Evolutionary conservation across 306 rosid genomes (phyloP).

Genomic region (Astragalus membranaceus): DNA sequence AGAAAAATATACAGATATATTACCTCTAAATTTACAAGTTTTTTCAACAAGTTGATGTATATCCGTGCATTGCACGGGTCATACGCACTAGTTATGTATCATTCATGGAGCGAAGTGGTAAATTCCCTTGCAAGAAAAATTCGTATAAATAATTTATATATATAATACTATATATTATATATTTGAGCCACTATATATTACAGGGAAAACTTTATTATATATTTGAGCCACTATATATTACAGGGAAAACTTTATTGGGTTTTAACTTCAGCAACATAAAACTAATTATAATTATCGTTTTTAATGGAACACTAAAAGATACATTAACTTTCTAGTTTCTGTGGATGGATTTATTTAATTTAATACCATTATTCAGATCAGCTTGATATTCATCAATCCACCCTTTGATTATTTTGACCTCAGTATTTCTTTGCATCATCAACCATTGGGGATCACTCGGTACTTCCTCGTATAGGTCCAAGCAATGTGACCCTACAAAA

Average conservation of each 20-base stretch:
- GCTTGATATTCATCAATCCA: constrained; percentile 41
- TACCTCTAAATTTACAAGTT: too few species aligned
- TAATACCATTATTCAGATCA: constrained; percentile 7
- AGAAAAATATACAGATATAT: too few species aligned
- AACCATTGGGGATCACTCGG: constrained; percentile 47
- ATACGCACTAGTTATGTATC: too few species aligned
- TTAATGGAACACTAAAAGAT: constrained; percentile 2
- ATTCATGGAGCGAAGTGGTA: too few species aligned
- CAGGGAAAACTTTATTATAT: not conserved
- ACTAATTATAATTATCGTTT: not conserved
- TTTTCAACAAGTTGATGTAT: too few species aligned
- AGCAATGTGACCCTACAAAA: constrained; percentile 57
- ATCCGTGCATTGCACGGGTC: too few species aligned
- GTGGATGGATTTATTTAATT: constrained; percentile 9
- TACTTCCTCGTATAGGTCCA: constrained; percentile 28
- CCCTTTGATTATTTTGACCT: constrained; percentile 28
- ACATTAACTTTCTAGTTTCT: not conserved
- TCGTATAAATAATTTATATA: too few species aligned
- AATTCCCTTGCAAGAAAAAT: too few species aligned
- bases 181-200: too few species aligned
- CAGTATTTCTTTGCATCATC: constrained; percentile 31
- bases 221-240: too few species aligned
- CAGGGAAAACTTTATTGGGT: not conserved
- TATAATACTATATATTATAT: too few species aligned
- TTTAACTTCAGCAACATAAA: not conserved